A percentile compares a stretch with the other conserved stretches of the same genome.
phyloP scores from a whole-genome alignment of 768 basidiomycete genomes.

The Termitomyces heimii region DNA sequence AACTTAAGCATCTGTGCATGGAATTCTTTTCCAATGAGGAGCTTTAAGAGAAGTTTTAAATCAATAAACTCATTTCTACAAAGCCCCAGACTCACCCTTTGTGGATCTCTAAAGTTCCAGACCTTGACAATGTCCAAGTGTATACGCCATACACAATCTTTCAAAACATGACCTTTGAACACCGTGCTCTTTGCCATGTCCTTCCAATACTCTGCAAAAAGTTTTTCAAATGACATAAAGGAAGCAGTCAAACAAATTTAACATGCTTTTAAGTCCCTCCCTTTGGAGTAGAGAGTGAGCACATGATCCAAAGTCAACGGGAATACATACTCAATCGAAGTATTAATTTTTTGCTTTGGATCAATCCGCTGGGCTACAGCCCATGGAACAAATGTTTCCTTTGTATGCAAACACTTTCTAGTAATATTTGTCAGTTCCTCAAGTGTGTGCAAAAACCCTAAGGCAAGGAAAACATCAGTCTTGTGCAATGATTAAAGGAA shows the following conservation, averaged over 20 bases:
- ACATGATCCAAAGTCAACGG: background rate
- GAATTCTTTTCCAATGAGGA: background rate
- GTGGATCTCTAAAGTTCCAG: constrained; percentile 3
- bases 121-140: background rate
- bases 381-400: constrained; percentile 1
- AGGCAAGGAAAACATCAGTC: background rate
- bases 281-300: background rate
- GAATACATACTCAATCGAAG: background rate
- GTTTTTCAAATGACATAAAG: background rate
- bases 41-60: background rate
- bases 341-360: background rate
- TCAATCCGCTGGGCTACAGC: constrained; percentile 1
- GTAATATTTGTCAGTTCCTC: background rate
- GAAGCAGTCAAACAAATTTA: background rate
- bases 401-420: background rate
- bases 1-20: background rate
- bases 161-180: background rate
- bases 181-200: constrained; percentile 1
- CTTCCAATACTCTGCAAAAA: background rate
- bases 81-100: background rate
- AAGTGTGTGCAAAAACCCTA: background rate
- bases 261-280: background rate
- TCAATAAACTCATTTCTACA: background rate
- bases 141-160: constrained; percentile 4
- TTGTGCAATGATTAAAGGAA: background rate